These are phyloP conservation scores for Hydnum rufescens DNA, from an alignment of 768 basidiomycete genomes.

Conservation along the genomic window DNA sequence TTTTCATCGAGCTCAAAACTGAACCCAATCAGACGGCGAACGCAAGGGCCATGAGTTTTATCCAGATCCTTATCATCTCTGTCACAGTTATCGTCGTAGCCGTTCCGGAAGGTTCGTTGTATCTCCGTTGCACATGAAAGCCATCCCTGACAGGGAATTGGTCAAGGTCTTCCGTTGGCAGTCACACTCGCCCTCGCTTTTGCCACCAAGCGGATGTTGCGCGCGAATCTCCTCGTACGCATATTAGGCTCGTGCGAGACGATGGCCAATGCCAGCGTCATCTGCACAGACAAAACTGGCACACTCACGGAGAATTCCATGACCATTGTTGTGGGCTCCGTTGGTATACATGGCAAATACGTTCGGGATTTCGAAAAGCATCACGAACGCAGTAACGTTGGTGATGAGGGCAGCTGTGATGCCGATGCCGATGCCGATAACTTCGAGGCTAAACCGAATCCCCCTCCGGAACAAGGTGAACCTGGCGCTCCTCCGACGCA, in stretches of 20 bases:
- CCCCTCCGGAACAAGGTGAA: too few relatives aligned
- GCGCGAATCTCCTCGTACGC: constrained; percentile 85
- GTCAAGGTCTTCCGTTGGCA: constrained; percentile 70
- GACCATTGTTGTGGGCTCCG: constrained; percentile 88
- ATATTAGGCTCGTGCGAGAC: constrained; percentile 95
- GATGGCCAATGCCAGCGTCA: constrained; percentile 93
- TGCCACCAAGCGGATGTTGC: constrained; percentile 95
- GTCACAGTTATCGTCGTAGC: constrained; percentile 84
- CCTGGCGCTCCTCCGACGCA: not conserved
- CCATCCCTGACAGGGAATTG: not conserved
- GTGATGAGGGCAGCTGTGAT: constrained; percentile 21
- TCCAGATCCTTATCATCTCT: constrained; percentile 83
- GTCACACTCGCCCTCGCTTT: constrained; percentile 94
- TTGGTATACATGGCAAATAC: constrained; percentile 90
- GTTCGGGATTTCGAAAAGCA: constrained; percentile 62
- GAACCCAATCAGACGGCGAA: constrained; percentile 46
- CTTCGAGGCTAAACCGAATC: not conserved
- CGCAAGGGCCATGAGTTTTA: constrained; percentile 76
- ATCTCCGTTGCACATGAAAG: not conserved
- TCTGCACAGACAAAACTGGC: constrained; percentile 93
- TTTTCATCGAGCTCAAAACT: constrained; percentile 72
- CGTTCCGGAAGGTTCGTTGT: constrained; percentile 48
- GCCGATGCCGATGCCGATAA: constrained; percentile 1
- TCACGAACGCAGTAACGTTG: constrained; percentile 47
- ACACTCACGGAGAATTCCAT: constrained; percentile 91